These are phyloP conservation scores for Butyriboletus appendiculatus DNA, from an alignment of 1,284 basidiomycete species.

Conservation along the genomic window DNA sequence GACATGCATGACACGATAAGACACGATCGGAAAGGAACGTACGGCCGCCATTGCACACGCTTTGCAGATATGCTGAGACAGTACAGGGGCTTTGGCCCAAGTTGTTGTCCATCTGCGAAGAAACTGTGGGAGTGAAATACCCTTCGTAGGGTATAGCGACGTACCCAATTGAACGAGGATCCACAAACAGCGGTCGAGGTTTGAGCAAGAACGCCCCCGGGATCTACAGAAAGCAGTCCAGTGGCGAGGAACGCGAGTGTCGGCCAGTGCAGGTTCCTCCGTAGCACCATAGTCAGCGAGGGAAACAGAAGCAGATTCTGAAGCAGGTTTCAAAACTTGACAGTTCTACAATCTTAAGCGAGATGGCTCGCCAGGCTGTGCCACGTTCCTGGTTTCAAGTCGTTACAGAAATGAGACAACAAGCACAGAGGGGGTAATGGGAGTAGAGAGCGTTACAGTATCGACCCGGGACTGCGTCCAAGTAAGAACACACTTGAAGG, in stretches of 20 bases:
- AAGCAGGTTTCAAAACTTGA: too few relatives aligned
- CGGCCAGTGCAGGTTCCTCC: constrained; percentile 6
- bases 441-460: too few relatives aligned
- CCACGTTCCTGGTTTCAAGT: too few relatives aligned
- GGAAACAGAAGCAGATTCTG: not conserved
- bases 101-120: constrained; percentile 35
- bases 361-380: too few relatives aligned
- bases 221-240: constrained; percentile 18
- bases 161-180: constrained; percentile 28
- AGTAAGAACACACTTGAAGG: too few relatives aligned
- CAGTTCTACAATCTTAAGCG: too few relatives aligned
- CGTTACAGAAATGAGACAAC: too few relatives aligned
- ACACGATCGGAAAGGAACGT: constrained; percentile 5
- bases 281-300: constrained; percentile 12
- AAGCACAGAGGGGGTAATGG: too few relatives aligned
- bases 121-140: not conserved
- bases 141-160: not conserved
- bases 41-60: constrained; percentile 34
- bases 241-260: constrained; percentile 17
- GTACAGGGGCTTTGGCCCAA: constrained; percentile 37
- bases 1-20: not conserved
- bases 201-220: constrained; percentile 21
- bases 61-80: constrained; percentile 35
- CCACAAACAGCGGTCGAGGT: constrained; percentile 20
- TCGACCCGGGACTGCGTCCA: too few relatives aligned